Evolutionary conservation across 768 basidiomycete species (phyloP).

Genomic region (Suillus discolor): DNA sequence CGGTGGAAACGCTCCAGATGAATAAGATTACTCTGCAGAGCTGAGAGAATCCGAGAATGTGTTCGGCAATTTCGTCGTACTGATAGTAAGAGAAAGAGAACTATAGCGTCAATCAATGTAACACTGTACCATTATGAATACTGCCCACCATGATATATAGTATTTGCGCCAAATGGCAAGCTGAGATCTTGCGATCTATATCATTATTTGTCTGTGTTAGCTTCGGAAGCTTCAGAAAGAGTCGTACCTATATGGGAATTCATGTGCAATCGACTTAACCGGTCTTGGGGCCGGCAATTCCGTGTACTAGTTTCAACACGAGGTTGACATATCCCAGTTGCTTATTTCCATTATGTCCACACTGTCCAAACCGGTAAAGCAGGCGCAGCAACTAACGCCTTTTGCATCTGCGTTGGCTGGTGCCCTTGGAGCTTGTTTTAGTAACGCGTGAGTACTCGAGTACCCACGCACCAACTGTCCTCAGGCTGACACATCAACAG

Average conservation of each 20-base stretch:
- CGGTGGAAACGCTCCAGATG: neutral
- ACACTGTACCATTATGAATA: too few species aligned
- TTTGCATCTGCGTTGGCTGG: constrained; percentile 91
- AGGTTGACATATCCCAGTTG: neutral
- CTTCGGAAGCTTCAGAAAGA: neutral
- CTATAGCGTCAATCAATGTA: too few species aligned
- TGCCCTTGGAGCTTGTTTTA: constrained; percentile 91
- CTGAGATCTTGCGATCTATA: too few species aligned
- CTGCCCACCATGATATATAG: too few species aligned
- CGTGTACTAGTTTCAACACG: neutral
- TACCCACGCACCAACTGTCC: constrained; percentile 12
- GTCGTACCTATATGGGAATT: neutral
- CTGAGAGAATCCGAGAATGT: neutral
- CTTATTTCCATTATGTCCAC: constrained; percentile 33
- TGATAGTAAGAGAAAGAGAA: neutral
- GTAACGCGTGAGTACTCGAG: constrained; percentile 73
- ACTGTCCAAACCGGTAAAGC: constrained; percentile 52
- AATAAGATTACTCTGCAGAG: too few species aligned
- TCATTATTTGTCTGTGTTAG: neutral
- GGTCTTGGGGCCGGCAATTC: constrained; percentile 4
- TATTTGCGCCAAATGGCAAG: too few species aligned
- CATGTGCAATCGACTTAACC: constrained; percentile 9
- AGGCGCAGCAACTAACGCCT: constrained; percentile 72
- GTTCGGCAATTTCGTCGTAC: neutral
- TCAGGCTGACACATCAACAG: constrained; percentile 40